Conservation (phyloP, 768 basidiomycete genomes). For the Trametes cinnabarina region DNA sequence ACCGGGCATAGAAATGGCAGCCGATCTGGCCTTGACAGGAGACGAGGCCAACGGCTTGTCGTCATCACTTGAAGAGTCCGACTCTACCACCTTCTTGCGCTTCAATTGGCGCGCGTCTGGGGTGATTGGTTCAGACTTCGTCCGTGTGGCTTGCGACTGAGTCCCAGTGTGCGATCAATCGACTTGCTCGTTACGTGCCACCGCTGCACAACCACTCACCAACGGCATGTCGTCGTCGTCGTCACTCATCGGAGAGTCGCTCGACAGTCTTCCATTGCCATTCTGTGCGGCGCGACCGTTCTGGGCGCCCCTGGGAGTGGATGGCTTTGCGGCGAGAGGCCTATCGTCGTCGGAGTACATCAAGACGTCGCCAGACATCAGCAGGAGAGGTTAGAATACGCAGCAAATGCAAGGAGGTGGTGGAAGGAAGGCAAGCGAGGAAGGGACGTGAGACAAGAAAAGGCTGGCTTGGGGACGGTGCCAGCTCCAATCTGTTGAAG, state of each 20-base stretch:
- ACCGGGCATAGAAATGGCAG: conserved; percentile 42
- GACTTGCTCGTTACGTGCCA: not conserved
- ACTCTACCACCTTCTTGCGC: conserved; percentile 56
- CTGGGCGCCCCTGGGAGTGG: conserved; percentile 25
- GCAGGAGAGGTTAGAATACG: conserved; percentile 3
- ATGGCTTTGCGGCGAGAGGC: conserved; percentile 45
- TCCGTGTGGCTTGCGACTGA: conserved; percentile 55
- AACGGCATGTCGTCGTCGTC: conserved; percentile 72
- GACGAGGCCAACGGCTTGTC: conserved; percentile 73
- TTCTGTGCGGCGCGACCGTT: conserved; percentile 48
- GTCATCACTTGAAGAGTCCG: conserved; percentile 66
- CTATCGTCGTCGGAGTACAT: conserved; percentile 62
- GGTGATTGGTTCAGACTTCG: conserved; percentile 41
- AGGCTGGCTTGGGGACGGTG: conserved; percentile 18
- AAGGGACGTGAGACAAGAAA: conserved; percentile 23
- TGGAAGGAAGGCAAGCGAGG: conserved; percentile 27
- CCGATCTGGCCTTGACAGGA: conserved; percentile 51
- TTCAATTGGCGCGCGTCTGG: conserved; percentile 41
- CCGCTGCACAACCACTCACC: conserved; percentile 41
- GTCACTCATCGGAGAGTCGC: conserved; percentile 57
- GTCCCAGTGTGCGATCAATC: conserved; percentile 22
- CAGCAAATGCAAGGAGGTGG: conserved; percentile 24
- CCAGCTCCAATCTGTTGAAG: conserved; percentile 33
- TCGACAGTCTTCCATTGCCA: conserved; percentile 42
- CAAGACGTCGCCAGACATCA: conserved; percentile 47